Evolutionary conservation across 352 stramenopile genomes (phyloP), one percentile per base, ranked within the genome.

Genomic region (Phytopythium oedochilum): DNA sequence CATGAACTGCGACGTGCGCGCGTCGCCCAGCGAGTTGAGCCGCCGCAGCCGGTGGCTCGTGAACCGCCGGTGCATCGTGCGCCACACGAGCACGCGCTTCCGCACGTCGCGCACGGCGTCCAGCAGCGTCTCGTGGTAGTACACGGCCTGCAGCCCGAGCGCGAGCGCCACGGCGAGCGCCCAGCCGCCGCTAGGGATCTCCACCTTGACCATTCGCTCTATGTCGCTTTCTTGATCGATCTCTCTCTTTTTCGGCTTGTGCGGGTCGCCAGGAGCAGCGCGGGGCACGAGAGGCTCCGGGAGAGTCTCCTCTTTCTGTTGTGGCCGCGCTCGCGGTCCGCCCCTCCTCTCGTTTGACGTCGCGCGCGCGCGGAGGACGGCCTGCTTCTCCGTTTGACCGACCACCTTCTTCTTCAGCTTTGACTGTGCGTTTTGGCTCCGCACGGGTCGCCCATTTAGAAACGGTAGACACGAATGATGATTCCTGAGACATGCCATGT

Each of bases 1-100:
- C 81, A 91, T 91, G 72, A 75, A 91, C 58, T 86, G 73, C 34
- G 78, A 89, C 57, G 74, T 84, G 53, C 76, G 76, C 48, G 73
- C 75, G 43, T 88, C 72, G 28, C 74, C 70, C 36, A 89, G 58
- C 20, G 71, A 83, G 55, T 78, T 89, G 53, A 91, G 74, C 2
- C 78, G 75, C 51, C 84, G 78, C 57, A 91, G 67, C 3, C 78
- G 78, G 56, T 84, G 81, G 57, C 85, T 88, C 54, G 80, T 78
- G 51, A 86, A 91, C 40, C 81, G 81, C 22, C 81, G 81, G 42
- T 81, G 78, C 76, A 91, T 89, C 29, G 74, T 87, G 38, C 75
- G 75, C 62, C 75, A 84, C 58, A 91, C 76, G 47, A 87, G 57
- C 55, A 87, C 45, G 26, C 76, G 74, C 58, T 83, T 85, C 59